Evolutionary conservation across 2,329 filamentous ascomycete genomes (phyloP).

Genomic region (Pseudogymnoascus sp.): DNA sequence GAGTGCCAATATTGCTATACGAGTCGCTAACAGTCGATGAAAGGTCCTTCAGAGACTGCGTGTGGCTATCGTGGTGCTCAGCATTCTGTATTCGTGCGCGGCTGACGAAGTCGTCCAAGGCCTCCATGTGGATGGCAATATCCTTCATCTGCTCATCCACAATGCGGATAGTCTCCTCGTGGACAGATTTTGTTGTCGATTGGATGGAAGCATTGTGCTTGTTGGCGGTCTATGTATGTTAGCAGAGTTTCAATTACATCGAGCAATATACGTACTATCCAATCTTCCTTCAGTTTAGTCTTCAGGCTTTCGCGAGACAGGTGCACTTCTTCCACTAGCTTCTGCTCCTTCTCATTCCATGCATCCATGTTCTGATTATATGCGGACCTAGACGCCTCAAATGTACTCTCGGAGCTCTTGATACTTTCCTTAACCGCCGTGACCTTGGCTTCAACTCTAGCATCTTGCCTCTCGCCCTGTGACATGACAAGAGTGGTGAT

Average conservation of each 20-base stretch:
- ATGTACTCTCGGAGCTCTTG: constrained; percentile 49
- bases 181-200: constrained; percentile 73
- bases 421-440: constrained; percentile 56
- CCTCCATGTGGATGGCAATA: constrained; percentile 79
- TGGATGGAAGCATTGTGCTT: constrained; percentile 78
- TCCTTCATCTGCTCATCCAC: constrained; percentile 84
- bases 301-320: constrained; percentile 71
- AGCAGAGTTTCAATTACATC: constrained; percentile 15
- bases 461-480: constrained; percentile 65
- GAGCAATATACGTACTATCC: constrained; percentile 59
- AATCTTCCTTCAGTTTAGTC: constrained; percentile 75
- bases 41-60: constrained; percentile 55
- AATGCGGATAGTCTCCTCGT: constrained; percentile 80
- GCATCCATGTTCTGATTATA: constrained; percentile 65
- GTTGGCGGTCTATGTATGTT: constrained; percentile 51
- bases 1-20: constrained; percentile 59
- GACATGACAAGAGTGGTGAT: constrained; percentile 69
- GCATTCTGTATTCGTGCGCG: constrained; percentile 75
- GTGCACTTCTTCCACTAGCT: constrained; percentile 61
- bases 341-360: constrained; percentile 62
- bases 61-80: constrained; percentile 62
- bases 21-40: constrained; percentile 62
- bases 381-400: constrained; percentile 55
- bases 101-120: constrained; percentile 82
- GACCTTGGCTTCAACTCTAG: constrained; percentile 57